Evolutionary conservation across 495 filamentous ascomycete species (phyloP).

Genomic region (Penicillium malachiteum): DNA sequence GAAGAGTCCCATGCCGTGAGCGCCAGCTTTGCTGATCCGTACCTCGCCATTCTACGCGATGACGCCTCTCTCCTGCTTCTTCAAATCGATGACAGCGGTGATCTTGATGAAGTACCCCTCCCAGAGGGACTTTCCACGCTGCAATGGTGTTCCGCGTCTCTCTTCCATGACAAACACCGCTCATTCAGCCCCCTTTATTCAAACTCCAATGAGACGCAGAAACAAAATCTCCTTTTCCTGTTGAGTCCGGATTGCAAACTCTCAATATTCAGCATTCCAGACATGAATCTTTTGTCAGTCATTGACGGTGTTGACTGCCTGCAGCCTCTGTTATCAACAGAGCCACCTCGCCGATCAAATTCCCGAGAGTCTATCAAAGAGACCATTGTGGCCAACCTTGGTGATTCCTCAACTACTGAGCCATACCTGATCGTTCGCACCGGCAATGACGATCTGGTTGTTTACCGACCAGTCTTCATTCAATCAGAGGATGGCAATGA

Average conservation of each 20-base stretch:
- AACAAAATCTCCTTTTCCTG: slow-evolving; percentile 68
- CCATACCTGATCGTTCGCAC: slow-evolving; percentile 86
- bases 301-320: slow-evolving; percentile 72
- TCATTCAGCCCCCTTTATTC: slow-evolving; percentile 47
- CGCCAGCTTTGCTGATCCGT: slow-evolving; percentile 86
- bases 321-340: slow-evolving; percentile 69
- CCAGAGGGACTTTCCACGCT: slow-evolving; percentile 51
- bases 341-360: slow-evolving; percentile 67
- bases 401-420: slow-evolving; percentile 63
- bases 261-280: slow-evolving; percentile 54
- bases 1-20: slow-evolving; percentile 72
- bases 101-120: slow-evolving; percentile 78
- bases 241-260: slow-evolving; percentile 68
- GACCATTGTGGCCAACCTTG: slow-evolving; percentile 78
- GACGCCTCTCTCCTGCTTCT: slow-evolving; percentile 76
- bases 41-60: slow-evolving; percentile 79
- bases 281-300: slow-evolving; percentile 33
- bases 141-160: slow-evolving; percentile 76
- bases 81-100: slow-evolving; percentile 72
- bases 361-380: slow-evolving; percentile 72
- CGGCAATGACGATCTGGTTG: slow-evolving; percentile 73
- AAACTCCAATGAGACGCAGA: slow-evolving; percentile 41
- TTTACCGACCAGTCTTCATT: slow-evolving; percentile 76
- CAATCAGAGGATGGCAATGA: slow-evolving; percentile 21
- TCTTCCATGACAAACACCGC: slow-evolving; percentile 67